These are phyloP conservation scores for Candida saitoana DNA, from an alignment of 805 yeast species.

Conservation along the genomic window DNA sequence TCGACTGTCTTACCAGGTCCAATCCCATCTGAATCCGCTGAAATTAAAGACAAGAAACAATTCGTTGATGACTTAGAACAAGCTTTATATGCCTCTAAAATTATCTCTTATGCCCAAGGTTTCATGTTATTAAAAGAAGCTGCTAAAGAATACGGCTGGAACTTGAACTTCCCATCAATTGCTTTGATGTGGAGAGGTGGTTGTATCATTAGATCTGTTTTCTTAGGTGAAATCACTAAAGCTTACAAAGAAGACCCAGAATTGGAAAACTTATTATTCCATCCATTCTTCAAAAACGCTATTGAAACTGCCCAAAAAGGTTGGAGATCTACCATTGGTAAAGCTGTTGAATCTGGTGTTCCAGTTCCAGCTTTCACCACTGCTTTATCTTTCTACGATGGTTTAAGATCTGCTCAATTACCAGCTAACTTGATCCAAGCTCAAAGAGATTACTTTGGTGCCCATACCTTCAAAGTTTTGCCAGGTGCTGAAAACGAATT, in stretches of 20 bases:
- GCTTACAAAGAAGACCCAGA: constrained; percentile 94
- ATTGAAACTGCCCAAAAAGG: constrained; percentile 89
- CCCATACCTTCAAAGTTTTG: constrained; percentile 95
- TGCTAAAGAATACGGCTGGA: constrained; percentile 95
- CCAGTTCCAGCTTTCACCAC: constrained; percentile 98
- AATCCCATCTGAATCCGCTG: constrained; percentile 52
- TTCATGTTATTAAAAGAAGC: constrained; percentile 99
- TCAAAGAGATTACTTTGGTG: constrained; percentile 99
- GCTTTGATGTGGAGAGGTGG: constrained; percentile 99
- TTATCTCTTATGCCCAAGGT: constrained; percentile 98
- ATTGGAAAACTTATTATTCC: constrained; percentile 91
- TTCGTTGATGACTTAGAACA: constrained; percentile 94
- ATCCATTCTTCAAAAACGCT: constrained; percentile 90
- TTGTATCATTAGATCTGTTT: constrained; percentile 97
- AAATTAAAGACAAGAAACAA: constrained; percentile 69
- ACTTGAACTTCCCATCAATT: constrained; percentile 95
- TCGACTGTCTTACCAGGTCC: constrained; percentile 80
- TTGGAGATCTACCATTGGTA: constrained; percentile 86
- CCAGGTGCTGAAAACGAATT: constrained; percentile 76
- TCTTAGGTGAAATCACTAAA: constrained; percentile 93
- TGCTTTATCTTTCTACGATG: constrained; percentile 96
- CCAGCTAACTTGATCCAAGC: constrained; percentile 99
- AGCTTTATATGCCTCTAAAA: constrained; percentile 97
- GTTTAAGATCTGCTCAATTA: constrained; percentile 91
- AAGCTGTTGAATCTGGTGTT: constrained; percentile 80